Conservation (phyloP, 1,284 basidiomycete genomes). For the Rhodotorula sp. region DNA sequence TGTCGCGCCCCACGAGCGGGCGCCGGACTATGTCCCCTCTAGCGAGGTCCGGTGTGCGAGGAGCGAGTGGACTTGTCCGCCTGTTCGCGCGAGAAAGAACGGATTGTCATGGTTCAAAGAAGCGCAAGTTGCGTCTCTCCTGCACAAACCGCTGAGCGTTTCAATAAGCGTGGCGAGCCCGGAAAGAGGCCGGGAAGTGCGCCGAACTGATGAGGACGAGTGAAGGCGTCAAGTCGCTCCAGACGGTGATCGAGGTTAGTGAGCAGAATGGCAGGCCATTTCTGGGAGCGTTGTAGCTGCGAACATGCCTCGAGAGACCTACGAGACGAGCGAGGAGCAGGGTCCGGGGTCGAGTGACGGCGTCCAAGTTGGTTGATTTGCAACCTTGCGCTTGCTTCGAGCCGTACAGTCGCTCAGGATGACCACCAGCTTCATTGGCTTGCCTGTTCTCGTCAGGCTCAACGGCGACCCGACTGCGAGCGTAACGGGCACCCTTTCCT, state of each 20-base stretch:
- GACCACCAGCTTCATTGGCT: conserved; percentile 23
- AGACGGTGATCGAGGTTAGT: background rate
- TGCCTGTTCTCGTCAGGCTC: conserved; percentile 18
- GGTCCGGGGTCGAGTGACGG: background rate
- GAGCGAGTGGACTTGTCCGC: too few species aligned
- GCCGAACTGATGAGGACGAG: background rate
- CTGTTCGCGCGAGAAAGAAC: too few species aligned
- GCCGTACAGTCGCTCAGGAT: background rate
- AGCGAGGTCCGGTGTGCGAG: too few species aligned
- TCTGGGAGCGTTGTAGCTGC: too few species aligned
- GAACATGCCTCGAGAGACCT: background rate
- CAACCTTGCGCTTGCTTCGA: background rate
- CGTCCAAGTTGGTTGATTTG: background rate
- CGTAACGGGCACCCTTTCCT: conserved; percentile 6
- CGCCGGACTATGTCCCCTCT: too few species aligned
- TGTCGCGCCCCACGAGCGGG: too few species aligned
- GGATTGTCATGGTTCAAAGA: too few species aligned
- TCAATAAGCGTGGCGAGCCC: too few species aligned
- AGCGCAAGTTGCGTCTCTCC: too few species aligned
- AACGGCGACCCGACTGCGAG: background rate
- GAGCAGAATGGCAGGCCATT: too few species aligned
- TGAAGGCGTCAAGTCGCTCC: background rate
- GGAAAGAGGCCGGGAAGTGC: background rate
- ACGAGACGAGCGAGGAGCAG: too few species aligned
- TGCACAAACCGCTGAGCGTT: too few species aligned